These are phyloP conservation scores for Datisca glomerata DNA, from an alignment of 306 rosid genomes.

Conservation along the genomic window DNA sequence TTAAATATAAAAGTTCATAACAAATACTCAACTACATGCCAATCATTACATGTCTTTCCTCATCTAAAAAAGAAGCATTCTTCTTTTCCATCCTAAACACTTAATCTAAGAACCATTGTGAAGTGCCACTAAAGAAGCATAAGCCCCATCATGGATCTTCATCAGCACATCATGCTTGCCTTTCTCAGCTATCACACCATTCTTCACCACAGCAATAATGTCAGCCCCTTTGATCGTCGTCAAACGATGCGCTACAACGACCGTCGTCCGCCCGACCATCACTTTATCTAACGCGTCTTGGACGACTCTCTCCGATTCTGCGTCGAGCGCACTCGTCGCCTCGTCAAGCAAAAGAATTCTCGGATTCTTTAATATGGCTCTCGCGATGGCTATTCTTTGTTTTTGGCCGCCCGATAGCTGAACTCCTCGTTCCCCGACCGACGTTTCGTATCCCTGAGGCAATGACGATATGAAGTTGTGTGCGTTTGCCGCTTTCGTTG, in stretches of 20 bases:
- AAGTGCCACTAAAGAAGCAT: constrained; percentile 73
- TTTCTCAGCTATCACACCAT: constrained; percentile 60
- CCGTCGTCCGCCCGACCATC: constrained; percentile 63
- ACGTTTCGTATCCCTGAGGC: constrained; percentile 55
- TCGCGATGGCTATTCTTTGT: constrained; percentile 79
- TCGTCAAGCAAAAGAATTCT: constrained; percentile 77
- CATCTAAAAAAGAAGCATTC: no score
- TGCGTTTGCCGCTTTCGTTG: constrained; percentile 68
- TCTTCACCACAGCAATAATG: constrained; percentile 56
- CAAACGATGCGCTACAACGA: constrained; percentile 80
- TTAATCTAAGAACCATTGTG: constrained; percentile 33
- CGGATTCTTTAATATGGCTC: constrained; percentile 73
- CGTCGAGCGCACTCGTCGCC: constrained; percentile 89
- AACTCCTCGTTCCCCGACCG: constrained; percentile 77
- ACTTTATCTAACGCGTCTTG: constrained; percentile 81
- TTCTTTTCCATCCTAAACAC: background rate
- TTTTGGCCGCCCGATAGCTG: constrained; percentile 91
- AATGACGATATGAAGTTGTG: constrained; percentile 52
- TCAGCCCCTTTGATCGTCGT: constrained; percentile 71
- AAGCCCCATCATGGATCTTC: constrained; percentile 53
- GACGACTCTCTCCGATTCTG: constrained; percentile 68
- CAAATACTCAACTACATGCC: no score
- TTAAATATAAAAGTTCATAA: no score
- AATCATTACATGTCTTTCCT: no score
- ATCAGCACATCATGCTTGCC: constrained; percentile 66